These are phyloP conservation scores for Cladosporium oxysporum DNA, from an alignment of 2,329 filamentous ascomycete genomes.

Conservation along the genomic window DNA sequence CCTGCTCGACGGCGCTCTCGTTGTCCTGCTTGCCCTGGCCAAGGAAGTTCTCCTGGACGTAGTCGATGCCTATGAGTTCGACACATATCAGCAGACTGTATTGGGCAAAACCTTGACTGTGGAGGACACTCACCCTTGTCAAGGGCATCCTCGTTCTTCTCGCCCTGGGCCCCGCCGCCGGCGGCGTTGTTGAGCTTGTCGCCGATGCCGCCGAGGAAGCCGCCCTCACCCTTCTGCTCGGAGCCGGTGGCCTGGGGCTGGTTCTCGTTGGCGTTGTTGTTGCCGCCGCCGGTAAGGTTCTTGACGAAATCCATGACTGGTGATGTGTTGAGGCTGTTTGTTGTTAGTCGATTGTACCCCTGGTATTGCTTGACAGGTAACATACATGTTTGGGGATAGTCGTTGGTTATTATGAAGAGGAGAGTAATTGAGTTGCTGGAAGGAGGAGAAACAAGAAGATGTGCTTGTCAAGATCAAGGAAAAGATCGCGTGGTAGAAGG, in stretches of 20 bases:
- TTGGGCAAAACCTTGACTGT: slow-evolving; percentile 8
- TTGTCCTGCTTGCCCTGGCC: slow-evolving; percentile 71
- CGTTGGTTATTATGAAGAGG: background rate
- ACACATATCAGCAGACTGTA: slow-evolving; percentile 15
- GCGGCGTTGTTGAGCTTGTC: slow-evolving; percentile 71
- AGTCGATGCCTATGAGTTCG: slow-evolving; percentile 64
- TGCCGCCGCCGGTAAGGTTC: slow-evolving; percentile 45
- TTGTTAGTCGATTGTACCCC: background rate
- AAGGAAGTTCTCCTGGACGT: slow-evolving; percentile 73
- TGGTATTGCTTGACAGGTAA: background rate
- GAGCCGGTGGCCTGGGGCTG: slow-evolving; percentile 28
- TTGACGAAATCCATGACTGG: slow-evolving; percentile 51
- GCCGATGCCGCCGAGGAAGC: slow-evolving; percentile 61
- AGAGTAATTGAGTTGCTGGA: background rate
- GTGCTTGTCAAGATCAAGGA: slow-evolving; percentile 14
- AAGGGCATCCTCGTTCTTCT: slow-evolving; percentile 80
- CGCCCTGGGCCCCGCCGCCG: slow-evolving; percentile 71
- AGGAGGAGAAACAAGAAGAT: background rate
- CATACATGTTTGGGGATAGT: slow-evolving; percentile 3
- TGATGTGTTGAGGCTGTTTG: background rate
- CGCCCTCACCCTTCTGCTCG: slow-evolving; percentile 32
- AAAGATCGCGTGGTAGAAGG: slow-evolving; percentile 3
- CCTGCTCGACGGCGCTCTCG: slow-evolving; percentile 71
- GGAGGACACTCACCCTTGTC: slow-evolving; percentile 67
- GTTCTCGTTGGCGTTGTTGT: slow-evolving; percentile 34